A percentile compares a stretch with the other conserved stretches of the same genome.
These are phyloP conservation scores for Parietaria judaica DNA, from an alignment of 306 rosid species.

Conservation along the genomic window DNA sequence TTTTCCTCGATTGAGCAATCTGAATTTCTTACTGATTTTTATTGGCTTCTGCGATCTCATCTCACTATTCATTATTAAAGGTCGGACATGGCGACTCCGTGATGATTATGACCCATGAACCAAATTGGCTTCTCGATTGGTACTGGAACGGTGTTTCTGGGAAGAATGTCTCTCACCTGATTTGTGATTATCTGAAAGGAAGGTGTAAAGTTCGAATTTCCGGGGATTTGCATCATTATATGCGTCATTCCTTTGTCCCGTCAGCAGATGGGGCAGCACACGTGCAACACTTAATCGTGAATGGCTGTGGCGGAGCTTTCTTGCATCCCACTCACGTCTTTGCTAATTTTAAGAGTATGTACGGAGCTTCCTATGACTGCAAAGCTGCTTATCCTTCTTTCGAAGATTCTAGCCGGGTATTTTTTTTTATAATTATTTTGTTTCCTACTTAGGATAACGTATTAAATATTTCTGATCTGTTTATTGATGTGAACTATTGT, in stretches of 20 bases:
- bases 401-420: constrained; percentile 89
- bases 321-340: constrained; percentile 97
- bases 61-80: constrained; percentile 33
- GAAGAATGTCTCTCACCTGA: constrained; percentile 75
- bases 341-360: constrained; percentile 49
- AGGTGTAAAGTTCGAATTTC: constrained; percentile 94
- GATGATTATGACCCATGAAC: constrained; percentile 88
- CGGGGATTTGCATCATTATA: constrained; percentile 98
- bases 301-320: constrained; percentile 99
- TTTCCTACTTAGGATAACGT: constrained; percentile 2
- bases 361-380: constrained; percentile 68
- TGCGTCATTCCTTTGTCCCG: constrained; percentile 84
- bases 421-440: constrained; percentile 10
- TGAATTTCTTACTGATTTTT: constrained; percentile 3
- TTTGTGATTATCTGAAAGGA: constrained; percentile 77
- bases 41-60: constrained; percentile 16
- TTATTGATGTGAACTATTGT: constrained; percentile 8
- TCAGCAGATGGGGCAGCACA: constrained; percentile 69
- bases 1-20: not conserved
- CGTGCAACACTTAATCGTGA: constrained; percentile 77
- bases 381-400: constrained; percentile 93
- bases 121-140: constrained; percentile 93
- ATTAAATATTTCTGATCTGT: not conserved
- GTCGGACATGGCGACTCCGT: constrained; percentile 76
- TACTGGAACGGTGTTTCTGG: constrained; percentile 83